Conservation (phyloP, 805 yeast species). For the Candida lessepsii region DNA sequence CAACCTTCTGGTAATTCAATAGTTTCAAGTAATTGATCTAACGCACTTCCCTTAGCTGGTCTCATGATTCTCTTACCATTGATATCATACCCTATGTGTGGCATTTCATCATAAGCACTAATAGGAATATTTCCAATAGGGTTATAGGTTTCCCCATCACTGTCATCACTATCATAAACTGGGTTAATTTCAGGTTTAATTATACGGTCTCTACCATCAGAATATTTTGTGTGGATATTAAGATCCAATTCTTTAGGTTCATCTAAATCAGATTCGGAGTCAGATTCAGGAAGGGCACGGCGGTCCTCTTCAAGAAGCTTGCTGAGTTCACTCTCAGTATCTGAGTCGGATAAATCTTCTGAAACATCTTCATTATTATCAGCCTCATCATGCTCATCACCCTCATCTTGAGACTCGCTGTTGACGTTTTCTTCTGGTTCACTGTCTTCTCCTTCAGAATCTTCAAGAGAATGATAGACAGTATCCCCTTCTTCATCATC, state of each 20-base stretch:
- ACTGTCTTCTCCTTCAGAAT: slow-evolving; percentile 20
- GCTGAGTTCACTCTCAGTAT: slow-evolving; percentile 64
- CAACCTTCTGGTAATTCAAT: slow-evolving; percentile 97
- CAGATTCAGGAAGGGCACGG: slow-evolving; percentile 37
- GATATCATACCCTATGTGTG: slow-evolving; percentile 94
- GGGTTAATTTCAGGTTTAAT: slow-evolving; percentile 91
- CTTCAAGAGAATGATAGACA: slow-evolving; percentile 22
- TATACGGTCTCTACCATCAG: slow-evolving; percentile 80
- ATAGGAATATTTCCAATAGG: slow-evolving; percentile 93
- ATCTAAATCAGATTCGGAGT: slow-evolving; percentile 39
- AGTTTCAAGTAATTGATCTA: slow-evolving; percentile 82
- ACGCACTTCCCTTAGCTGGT: slow-evolving; percentile 95
- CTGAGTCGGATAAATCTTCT: slow-evolving; percentile 27
- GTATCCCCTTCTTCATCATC: slow-evolving; percentile 27
- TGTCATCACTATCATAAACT: slow-evolving; percentile 91
- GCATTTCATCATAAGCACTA: slow-evolving; percentile 93
- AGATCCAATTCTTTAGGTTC: slow-evolving; percentile 52
- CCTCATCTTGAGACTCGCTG: slow-evolving; percentile 33
- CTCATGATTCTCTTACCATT: slow-evolving; percentile 98
- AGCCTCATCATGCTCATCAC: slow-evolving; percentile 31
- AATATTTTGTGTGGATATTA: slow-evolving; percentile 46
- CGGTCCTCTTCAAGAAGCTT: slow-evolving; percentile 50
- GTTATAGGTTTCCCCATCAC: slow-evolving; percentile 75
- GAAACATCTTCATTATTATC: slow-evolving; percentile 19
- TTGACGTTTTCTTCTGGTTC: slow-evolving; percentile 25